These are phyloP conservation scores for Hypoxylon lenormandii DNA, from an alignment of 495 filamentous ascomycete genomes.

Conservation along the genomic window DNA sequence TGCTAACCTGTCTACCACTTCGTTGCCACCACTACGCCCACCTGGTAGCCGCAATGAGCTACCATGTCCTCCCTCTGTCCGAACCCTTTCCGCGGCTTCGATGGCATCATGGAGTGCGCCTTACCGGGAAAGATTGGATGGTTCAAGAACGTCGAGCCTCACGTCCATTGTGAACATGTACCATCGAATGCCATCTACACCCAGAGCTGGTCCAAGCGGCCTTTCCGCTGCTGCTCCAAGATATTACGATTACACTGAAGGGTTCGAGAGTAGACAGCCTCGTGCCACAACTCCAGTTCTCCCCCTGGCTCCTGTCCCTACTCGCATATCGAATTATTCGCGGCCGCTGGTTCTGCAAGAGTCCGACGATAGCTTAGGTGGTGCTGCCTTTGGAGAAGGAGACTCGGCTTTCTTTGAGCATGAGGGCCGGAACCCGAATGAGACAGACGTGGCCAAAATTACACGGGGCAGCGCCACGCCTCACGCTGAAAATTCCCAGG, in stretches of 20 bases:
- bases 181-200: conserved; percentile 44
- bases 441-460: conserved; percentile 5
- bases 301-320: conserved; percentile 54
- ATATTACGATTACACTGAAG: conserved; percentile 68
- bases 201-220: conserved; percentile 27
- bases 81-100: conserved; percentile 45
- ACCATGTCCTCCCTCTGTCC: conserved; percentile 28
- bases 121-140: conserved; percentile 42
- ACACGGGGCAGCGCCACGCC: conserved; percentile 1
- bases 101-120: conserved; percentile 45
- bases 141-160: conserved; percentile 54
- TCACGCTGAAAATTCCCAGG: conserved; percentile 5
- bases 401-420: conserved; percentile 45
- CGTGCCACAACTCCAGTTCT: conserved; percentile 35
- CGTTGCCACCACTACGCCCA: conserved; percentile 47
- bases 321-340: conserved; percentile 47
- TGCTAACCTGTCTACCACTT: conserved; percentile 54
- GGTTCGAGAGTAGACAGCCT: conserved; percentile 54
- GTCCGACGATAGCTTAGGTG: conserved; percentile 42
- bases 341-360: conserved; percentile 49
- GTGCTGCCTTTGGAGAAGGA: conserved; percentile 32
- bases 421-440: conserved; percentile 31
- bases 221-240: conserved; percentile 47
- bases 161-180: conserved; percentile 59
- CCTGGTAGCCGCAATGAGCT: conserved; percentile 42